Conservation (phyloP, 2,329 filamentous ascomycete genomes). For the Trichoderma atroviride region DNA sequence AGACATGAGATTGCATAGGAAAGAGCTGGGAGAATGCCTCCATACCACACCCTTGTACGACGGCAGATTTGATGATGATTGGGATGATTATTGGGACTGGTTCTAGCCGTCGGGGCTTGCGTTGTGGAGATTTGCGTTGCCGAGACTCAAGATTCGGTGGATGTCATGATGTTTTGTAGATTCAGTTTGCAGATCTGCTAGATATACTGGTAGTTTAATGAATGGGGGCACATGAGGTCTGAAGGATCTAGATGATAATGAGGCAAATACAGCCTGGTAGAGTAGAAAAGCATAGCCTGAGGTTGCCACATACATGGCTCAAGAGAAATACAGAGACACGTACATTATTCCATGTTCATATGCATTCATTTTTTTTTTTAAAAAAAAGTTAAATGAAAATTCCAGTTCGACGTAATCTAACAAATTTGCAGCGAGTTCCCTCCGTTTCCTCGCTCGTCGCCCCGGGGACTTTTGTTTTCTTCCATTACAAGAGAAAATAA, state of each 20-base stretch:
- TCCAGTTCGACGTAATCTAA: slow-evolving; percentile 37
- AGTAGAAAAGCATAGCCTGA: neutral
- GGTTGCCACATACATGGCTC: neutral
- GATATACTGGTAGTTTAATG: neutral
- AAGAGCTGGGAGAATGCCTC: neutral
- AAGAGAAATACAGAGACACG: neutral
- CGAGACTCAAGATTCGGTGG: neutral
- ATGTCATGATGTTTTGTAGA: neutral
- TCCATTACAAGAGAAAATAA: slow-evolving; percentile 35
- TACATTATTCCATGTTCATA: slow-evolving; percentile 23
- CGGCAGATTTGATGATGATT: too few species aligned
- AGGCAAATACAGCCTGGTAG: neutral
- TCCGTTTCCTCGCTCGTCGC: slow-evolving; percentile 37
- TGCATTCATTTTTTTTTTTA: slow-evolving; percentile 25
- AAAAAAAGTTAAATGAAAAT: slow-evolving; percentile 27
- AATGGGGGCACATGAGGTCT: neutral
- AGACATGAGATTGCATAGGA: neutral
- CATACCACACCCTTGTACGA: neutral
- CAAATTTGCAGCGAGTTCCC: slow-evolving; percentile 39
- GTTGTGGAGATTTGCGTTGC: neutral
- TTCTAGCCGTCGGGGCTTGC: too few species aligned
- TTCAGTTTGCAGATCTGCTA: neutral
- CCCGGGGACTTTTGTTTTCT: slow-evolving; percentile 23
- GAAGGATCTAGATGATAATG: neutral
- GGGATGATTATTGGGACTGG: too few species aligned